These are phyloP conservation scores for Coemansia sp. DNA, from an alignment of 192 early-diverging fungal species.

Conservation along the genomic window DNA sequence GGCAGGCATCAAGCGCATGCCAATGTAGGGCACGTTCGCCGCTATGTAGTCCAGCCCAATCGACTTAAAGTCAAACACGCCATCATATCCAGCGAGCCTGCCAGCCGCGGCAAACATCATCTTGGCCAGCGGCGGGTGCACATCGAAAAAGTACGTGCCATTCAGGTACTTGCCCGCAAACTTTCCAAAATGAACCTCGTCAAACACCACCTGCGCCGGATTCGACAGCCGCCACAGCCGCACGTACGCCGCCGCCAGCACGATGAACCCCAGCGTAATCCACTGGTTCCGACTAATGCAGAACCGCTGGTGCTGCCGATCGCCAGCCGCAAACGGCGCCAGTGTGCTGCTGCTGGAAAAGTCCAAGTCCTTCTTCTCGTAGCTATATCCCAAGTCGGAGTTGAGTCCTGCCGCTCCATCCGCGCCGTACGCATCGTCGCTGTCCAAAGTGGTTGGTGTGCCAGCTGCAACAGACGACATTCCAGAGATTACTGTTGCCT, in stretches of 20 bases:
- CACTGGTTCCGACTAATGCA: slow-evolving; percentile 44
- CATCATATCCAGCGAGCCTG: slow-evolving; percentile 84
- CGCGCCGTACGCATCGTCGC: slow-evolving; percentile 7
- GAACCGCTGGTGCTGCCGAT: slow-evolving; percentile 26
- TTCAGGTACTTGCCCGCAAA: slow-evolving; percentile 89
- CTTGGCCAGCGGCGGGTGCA: slow-evolving; percentile 95
- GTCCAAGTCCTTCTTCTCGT: slow-evolving; percentile 53
- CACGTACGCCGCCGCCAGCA: slow-evolving; percentile 46
- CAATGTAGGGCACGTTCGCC: slow-evolving; percentile 88
- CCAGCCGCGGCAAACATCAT: slow-evolving; percentile 82
- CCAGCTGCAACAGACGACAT: slow-evolving; percentile 30
- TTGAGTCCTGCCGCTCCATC: slow-evolving; percentile 11
- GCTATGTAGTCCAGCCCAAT: slow-evolving; percentile 90
- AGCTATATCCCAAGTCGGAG: slow-evolving; percentile 41
- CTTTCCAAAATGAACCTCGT: slow-evolving; percentile 99
- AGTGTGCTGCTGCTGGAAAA: slow-evolving; percentile 12
- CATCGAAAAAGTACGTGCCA: slow-evolving; percentile 88
- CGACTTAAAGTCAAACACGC: slow-evolving; percentile 91
- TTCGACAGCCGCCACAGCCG: slow-evolving; percentile 39
- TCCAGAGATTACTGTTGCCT: slow-evolving; percentile 49
- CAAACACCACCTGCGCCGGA: slow-evolving; percentile 64
- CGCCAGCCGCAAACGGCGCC: slow-evolving; percentile 11
- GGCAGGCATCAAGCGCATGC: slow-evolving; percentile 80
- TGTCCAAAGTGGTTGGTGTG: slow-evolving; percentile 21
- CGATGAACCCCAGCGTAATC: slow-evolving; percentile 45